Conservation (phyloP, 2,329 filamentous ascomycete species). For the Colletotrichum godetiae region DNA sequence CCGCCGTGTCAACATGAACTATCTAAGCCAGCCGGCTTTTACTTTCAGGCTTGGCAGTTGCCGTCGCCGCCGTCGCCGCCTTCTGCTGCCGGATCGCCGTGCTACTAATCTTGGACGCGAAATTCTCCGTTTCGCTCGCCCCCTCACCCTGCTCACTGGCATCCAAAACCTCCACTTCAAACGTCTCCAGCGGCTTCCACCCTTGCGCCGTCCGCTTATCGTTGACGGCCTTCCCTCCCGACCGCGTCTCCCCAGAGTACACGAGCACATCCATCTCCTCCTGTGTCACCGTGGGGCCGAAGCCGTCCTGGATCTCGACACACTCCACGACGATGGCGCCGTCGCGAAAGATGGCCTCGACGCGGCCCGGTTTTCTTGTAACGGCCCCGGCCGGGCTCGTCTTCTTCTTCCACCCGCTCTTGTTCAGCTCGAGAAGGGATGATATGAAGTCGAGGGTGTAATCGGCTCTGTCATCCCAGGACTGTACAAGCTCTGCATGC, state of each 20-base stretch:
- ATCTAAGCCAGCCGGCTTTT: conserved; percentile 5
- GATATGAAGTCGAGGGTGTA: conserved; percentile 79
- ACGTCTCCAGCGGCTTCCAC: conserved; percentile 81
- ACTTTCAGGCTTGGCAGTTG: not conserved
- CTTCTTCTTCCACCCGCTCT: conserved; percentile 56
- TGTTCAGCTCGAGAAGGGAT: conserved; percentile 63
- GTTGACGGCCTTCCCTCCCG: conserved; percentile 88
- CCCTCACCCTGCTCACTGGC: conserved; percentile 63
- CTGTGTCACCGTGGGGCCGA: conserved; percentile 89
- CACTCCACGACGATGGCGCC: conserved; percentile 76
- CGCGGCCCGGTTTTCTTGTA: conserved; percentile 52
- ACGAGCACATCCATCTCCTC: conserved; percentile 83
- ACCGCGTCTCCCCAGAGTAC: conserved; percentile 87
- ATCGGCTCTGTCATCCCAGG: conserved; percentile 80
- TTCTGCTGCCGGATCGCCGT: conserved; percentile 77
- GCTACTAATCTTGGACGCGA: conserved; percentile 90
- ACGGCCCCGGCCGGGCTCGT: conserved; percentile 45
- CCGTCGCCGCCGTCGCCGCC: conserved; percentile 40
- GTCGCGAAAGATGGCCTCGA: conserved; percentile 66
- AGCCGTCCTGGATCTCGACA: conserved; percentile 87
- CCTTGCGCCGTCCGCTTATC: conserved; percentile 80
- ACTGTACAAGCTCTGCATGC: conserved; percentile 81
- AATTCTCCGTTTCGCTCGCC: conserved; percentile 65
- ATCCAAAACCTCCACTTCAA: conserved; percentile 90
- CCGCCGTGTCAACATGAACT: not conserved